Conservation (phyloP, 306 rosid species). For the Castanea sativa region DNA sequence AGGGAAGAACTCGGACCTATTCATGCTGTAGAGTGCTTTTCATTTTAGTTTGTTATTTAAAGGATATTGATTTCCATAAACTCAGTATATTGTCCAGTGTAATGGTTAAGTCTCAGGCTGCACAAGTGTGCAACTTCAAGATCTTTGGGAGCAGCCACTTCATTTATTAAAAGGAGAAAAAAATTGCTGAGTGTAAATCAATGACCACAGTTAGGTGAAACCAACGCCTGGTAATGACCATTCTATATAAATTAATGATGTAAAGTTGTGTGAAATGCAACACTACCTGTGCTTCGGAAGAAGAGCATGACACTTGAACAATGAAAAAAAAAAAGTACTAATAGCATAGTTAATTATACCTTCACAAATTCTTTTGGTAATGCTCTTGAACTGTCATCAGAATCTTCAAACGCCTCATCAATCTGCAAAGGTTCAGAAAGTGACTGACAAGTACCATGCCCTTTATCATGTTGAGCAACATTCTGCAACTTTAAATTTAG, state of each 20-base stretch:
- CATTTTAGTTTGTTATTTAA: not conserved
- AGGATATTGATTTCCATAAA: not conserved
- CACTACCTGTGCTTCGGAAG: not conserved
- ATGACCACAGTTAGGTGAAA: not conserved
- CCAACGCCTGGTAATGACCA: not conserved
- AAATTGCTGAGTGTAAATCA: not conserved
- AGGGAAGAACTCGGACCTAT: too few species aligned
- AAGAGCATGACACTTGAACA: not conserved
- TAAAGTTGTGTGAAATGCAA: not conserved
- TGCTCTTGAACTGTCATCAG: not conserved
- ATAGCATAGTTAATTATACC: not conserved
- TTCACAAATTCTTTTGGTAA: not conserved
- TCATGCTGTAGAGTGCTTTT: too few species aligned
- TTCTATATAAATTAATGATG: not conserved
- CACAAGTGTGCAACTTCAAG: not conserved
- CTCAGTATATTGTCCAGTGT: not conserved
- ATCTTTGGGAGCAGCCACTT: not conserved
- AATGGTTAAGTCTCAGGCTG: not conserved
- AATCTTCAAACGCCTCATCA: constrained; percentile 1
- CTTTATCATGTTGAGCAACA: not conserved
- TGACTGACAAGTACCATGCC: not conserved
- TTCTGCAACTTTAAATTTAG: constrained; percentile 7
- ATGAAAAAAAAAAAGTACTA: not conserved
- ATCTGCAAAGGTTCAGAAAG: not conserved
- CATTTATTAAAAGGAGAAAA: not conserved